phyloP scores from a whole-genome alignment of 2,329 filamentous ascomycete species.

The Salinomyces thailandicus region DNA sequence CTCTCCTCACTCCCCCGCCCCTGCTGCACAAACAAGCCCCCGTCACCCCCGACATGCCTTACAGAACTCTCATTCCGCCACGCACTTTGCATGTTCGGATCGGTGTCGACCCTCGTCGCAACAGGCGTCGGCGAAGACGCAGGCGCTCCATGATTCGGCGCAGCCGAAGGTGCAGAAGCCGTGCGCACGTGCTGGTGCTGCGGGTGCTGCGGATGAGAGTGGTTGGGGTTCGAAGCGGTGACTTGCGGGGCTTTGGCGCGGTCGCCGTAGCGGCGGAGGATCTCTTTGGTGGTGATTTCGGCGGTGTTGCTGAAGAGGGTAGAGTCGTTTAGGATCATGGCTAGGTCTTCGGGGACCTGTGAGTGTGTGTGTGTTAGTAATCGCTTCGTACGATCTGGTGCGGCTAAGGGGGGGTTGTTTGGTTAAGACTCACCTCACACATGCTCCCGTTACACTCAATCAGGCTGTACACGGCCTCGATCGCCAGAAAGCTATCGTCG shows the following conservation, averaged over 20 bases:
- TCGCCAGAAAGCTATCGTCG: slow-evolving; percentile 86
- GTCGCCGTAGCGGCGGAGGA: slow-evolving; percentile 84
- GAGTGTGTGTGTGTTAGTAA: not conserved
- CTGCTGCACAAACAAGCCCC: not conserved
- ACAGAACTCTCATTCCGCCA: slow-evolving; percentile 80
- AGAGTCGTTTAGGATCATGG: slow-evolving; percentile 74
- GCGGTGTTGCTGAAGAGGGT: slow-evolving; percentile 68
- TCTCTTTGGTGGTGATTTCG: slow-evolving; percentile 94
- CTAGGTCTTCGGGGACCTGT: slow-evolving; percentile 86
- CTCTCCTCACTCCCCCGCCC: slow-evolving; percentile 16
- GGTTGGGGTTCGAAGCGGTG: slow-evolving; percentile 28
- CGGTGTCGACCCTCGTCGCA: slow-evolving; percentile 71
- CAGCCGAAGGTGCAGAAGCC: slow-evolving; percentile 5
- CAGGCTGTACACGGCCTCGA: slow-evolving; percentile 81
- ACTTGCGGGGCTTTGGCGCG: slow-evolving; percentile 50
- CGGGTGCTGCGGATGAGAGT: not conserved
- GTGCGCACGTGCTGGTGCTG: no score
- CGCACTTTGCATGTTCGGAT: slow-evolving; percentile 57
- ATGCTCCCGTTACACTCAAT: slow-evolving; percentile 93
- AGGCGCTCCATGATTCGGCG: no score
- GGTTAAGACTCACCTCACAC: slow-evolving; percentile 67
- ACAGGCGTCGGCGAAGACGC: slow-evolving; percentile 35
- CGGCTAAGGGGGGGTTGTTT: not conserved
- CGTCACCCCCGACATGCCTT: slow-evolving; percentile 2
- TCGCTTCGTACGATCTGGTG: no score